Base-by-base conservation (phyloP, 2,329 filamentous ascomycete species). In the Colletotrichum sp. region DNA sequence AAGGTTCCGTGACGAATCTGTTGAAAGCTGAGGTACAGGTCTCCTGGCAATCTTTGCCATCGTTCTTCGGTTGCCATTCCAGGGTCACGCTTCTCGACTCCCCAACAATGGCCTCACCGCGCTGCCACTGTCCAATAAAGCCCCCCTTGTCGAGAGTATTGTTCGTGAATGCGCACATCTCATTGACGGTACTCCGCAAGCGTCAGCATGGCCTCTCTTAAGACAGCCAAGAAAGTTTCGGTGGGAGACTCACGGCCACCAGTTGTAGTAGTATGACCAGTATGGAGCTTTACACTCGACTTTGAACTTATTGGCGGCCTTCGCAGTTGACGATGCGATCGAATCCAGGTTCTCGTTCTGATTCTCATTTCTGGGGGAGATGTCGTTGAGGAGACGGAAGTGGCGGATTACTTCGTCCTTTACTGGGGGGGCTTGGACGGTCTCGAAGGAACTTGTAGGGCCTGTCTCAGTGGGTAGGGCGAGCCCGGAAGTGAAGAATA, bases 261-360 rank as follows among this genome's bases (percentile, higher is more conserved):
- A 72, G 18, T 63, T 69, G 4, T 72, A 72, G 36, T 33, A 69
- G 24, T 72, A 72, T 16, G 61, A 61, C 70, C 66, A 69, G 9
- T 43, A 29, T 18, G 29, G 51, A 12, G 59, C n/a, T 3, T 34
- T 16, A 51, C 70, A 72, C 9, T n/a, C 63, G 29, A 72, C 11
- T 5, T 27, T 43, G 33, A 31, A 64, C 8, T n/a, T 31, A 5
- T 11, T 11, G 24, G 57, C 27, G 18, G 36, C 34, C 15, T 13
- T 34, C 8, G 8, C 47, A 9, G 21, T 38, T 6, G 63, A 47
- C 18, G 66, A 15, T 24, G 43, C n/a, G n/a, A 3, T 24, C 11
- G 4, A 34, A 2, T 24, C 31, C 9, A 33, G 55, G 11, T 58
- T 33, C 29, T 21, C 57, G 12, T 21, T 33, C 29, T 15, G 18